Conservation (phyloP, 805 yeast species). For the Candida nanaspora region DNA sequence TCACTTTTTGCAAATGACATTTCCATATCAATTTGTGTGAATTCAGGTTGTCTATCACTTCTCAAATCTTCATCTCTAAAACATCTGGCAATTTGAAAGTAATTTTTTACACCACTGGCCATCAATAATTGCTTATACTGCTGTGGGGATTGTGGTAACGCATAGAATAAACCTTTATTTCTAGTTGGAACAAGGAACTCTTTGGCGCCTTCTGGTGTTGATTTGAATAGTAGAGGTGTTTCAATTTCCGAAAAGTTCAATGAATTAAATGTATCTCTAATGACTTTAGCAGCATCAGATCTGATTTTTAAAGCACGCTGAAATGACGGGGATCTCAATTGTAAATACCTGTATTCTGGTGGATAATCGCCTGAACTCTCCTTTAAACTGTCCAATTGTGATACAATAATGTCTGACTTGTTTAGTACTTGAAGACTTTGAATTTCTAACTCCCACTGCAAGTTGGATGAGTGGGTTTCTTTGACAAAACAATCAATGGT, state of each 20-base stretch:
- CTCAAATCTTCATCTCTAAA: slow-evolving; percentile 95
- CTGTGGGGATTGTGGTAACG: slow-evolving; percentile 96
- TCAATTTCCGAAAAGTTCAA: slow-evolving; percentile 72
- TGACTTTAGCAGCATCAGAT: slow-evolving; percentile 43
- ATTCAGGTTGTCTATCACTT: slow-evolving; percentile 94
- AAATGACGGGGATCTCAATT: slow-evolving; percentile 53
- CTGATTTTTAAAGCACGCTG: slow-evolving; percentile 53
- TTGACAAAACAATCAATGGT: slow-evolving; percentile 51
- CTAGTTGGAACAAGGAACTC: slow-evolving; percentile 94
- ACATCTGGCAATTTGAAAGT: slow-evolving; percentile 89
- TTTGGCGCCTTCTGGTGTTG: slow-evolving; percentile 97
- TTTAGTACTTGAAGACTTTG: slow-evolving; percentile 50
- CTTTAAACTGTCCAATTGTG: slow-evolving; percentile 59
- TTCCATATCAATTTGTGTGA: slow-evolving; percentile 95
- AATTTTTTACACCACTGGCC: slow-evolving; percentile 85
- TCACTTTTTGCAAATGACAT: slow-evolving; percentile 71
- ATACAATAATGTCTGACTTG: slow-evolving; percentile 48
- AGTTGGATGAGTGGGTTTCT: slow-evolving; percentile 5
- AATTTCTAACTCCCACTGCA: slow-evolving; percentile 52
- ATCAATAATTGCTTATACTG: slow-evolving; percentile 92
- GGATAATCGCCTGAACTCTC: slow-evolving; percentile 55
- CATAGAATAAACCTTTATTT: slow-evolving; percentile 55
- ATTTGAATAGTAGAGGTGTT: slow-evolving; percentile 87
- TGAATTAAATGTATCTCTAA: slow-evolving; percentile 29
- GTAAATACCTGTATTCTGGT: slow-evolving; percentile 73